These are phyloP conservation scores for Backusella morwellensis DNA, from an alignment of 192 early-diverging fungal species.

Conservation along the genomic window DNA sequence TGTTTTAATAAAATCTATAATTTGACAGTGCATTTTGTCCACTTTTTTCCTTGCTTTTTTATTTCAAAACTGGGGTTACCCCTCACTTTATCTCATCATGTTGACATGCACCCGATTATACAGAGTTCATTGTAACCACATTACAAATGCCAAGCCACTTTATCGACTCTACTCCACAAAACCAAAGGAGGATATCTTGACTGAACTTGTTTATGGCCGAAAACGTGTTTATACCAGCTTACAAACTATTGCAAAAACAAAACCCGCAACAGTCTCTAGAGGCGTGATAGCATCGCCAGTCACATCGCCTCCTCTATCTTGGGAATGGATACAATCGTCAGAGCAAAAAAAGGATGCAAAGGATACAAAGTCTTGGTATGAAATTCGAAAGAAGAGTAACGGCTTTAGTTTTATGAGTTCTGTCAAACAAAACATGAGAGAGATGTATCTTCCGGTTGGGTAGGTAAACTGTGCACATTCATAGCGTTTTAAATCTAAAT, in stretches of 20 bases:
- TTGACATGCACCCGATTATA: neutral
- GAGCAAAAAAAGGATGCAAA: neutral
- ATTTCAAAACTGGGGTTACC: neutral
- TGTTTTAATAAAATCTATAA: neutral
- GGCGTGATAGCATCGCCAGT: slow-evolving; percentile 29
- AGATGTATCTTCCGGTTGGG: slow-evolving; percentile 59
- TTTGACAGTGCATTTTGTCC: neutral
- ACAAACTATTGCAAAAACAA: slow-evolving; percentile 31
- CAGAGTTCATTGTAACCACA: neutral
- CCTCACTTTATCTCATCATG: neutral
- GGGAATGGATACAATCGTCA: slow-evolving; percentile 37
- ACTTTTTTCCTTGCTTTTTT: neutral
- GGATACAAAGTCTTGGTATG: neutral
- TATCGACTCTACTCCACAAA: neutral
- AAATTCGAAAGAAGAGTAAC: neutral
- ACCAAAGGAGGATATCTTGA: slow-evolving; percentile 21
- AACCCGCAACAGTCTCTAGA: slow-evolving; percentile 32
- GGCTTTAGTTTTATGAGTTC: slow-evolving; percentile 17
- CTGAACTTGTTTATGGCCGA: slow-evolving; percentile 41
- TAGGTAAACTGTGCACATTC: slow-evolving; percentile 8
- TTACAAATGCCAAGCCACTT: neutral
- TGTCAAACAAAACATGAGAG: slow-evolving; percentile 41
- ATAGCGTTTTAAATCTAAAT: neutral
- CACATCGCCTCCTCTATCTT: slow-evolving; percentile 33
- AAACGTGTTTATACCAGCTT: slow-evolving; percentile 44